Evolutionary conservation across 495 filamentous ascomycete species (phyloP).

Genomic region (Lasiosphaeris hirsuta): DNA sequence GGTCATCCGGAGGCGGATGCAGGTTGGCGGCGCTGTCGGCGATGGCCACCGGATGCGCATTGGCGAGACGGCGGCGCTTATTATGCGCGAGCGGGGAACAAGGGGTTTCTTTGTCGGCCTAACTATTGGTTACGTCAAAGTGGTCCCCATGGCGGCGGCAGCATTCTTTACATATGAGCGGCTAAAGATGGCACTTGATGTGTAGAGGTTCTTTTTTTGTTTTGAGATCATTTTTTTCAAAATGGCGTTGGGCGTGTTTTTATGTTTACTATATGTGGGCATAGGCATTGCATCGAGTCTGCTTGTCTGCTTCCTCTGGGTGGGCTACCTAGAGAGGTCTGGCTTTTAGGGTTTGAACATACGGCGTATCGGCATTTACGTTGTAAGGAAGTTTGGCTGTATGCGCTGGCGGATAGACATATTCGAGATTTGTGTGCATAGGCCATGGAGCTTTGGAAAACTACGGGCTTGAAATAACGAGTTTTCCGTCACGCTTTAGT

Average conservation of each 20-base stretch:
- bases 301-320: neutral
- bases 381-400: too few relatives aligned
- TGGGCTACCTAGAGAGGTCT: too few relatives aligned
- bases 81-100: constrained; percentile 71
- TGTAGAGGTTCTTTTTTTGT: constrained; percentile 46
- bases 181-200: constrained; percentile 68
- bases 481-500: too few relatives aligned
- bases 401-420: too few relatives aligned
- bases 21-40: constrained; percentile 90
- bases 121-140: constrained; percentile 91
- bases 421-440: too few relatives aligned
- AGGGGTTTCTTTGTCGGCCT: constrained; percentile 89
- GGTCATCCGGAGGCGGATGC: constrained; percentile 88
- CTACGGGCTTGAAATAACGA: too few relatives aligned
- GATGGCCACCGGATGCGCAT: constrained; percentile 78
- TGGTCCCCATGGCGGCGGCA: constrained; percentile 85
- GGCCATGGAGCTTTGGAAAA: too few relatives aligned
- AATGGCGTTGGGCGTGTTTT: constrained; percentile 2
- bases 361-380: too few relatives aligned
- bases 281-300: neutral
- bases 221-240: neutral
- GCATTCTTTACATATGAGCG: constrained; percentile 78
- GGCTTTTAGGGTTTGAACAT: too few relatives aligned
- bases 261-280: neutral
- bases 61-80: constrained; percentile 68